A percentile compares a stretch with the other conserved stretches of the same genome.
Conservation (phyloP, 2,329 filamentous ascomycete species). For the Ophiostoma novo-ulmi region DNA sequence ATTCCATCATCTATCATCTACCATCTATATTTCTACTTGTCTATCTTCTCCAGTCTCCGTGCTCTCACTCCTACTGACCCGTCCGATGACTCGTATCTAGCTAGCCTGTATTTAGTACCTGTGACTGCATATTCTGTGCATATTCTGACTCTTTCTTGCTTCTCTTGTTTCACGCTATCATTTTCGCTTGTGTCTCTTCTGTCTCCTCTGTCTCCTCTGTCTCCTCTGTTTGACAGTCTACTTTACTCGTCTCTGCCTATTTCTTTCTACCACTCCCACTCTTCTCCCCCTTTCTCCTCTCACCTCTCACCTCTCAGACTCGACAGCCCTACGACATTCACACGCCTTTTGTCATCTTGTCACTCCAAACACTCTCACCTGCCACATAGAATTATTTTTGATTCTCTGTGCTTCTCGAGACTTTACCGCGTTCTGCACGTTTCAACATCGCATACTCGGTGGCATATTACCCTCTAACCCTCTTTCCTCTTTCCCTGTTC, state of each 20-base stretch:
- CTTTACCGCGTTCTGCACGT: not conserved
- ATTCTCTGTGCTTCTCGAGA: not conserved
- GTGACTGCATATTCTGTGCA: constrained; percentile 1
- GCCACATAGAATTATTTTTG: not conserved
- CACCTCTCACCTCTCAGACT: not conserved
- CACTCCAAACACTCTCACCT: not conserved
- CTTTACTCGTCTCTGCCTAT: not conserved
- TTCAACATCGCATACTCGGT: not conserved
- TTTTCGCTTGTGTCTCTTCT: not conserved
- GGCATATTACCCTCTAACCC: not conserved
- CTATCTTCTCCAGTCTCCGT: not conserved
- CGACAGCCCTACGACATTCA: constrained; percentile 1
- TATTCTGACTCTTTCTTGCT: not conserved
- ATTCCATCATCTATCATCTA: not conserved
- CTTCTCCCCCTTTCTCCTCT: not conserved
- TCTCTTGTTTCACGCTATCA: too few species aligned
- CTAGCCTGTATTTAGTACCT: constrained; percentile 2
- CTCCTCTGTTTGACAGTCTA: not conserved
- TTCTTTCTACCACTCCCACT: not conserved
- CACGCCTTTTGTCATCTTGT: not conserved
- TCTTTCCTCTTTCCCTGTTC: not conserved
- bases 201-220: not conserved
- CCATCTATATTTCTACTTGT: not conserved
- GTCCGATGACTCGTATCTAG: constrained; percentile 8
- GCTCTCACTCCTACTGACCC: not conserved